These are phyloP conservation scores for Eragrostis tef DNA, from an alignment of 202 grass and related monocot species.

Conservation along the genomic window DNA sequence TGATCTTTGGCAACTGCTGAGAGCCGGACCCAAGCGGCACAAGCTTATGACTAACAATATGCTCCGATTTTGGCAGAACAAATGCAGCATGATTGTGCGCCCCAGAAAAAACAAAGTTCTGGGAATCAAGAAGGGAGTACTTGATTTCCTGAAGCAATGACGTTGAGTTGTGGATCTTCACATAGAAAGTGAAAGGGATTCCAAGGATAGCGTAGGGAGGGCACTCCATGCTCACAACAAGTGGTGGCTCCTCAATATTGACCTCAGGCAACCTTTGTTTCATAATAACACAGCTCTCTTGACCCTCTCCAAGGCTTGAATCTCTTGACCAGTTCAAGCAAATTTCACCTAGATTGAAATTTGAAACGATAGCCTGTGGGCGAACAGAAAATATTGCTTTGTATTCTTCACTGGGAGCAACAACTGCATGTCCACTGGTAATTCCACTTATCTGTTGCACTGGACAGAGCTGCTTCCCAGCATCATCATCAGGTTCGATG, in stretches of 20 bases:
- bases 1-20: constrained; percentile 78
- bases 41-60: constrained; percentile 76
- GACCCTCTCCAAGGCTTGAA: constrained; percentile 48
- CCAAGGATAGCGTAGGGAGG: constrained; percentile 83
- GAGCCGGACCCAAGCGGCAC: constrained; percentile 77
- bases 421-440: constrained; percentile 49
- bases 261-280: constrained; percentile 70
- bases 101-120: constrained; percentile 91
- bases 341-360: constrained; percentile 70
- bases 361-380: constrained; percentile 48
- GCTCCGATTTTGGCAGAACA: constrained; percentile 78
- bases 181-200: constrained; percentile 79
- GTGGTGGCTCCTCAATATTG: constrained; percentile 75
- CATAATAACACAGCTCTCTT: constrained; percentile 52
- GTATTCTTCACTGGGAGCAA: constrained; percentile 80
- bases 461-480: constrained; percentile 47
- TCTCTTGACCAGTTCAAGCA: constrained; percentile 84
- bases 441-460: constrained; percentile 71
- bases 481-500: constrained; percentile 54
- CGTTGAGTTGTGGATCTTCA: constrained; percentile 79
- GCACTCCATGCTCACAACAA: constrained; percentile 81
- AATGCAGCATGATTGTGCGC: constrained; percentile 78
- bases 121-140: constrained; percentile 85
- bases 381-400: constrained; percentile 83
- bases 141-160: constrained; percentile 97